Evolutionary conservation across 1,139 yeast species (phyloP), one percentile per base, ranked within the genome.

Genomic region (Geotrichum carabidarum): DNA sequence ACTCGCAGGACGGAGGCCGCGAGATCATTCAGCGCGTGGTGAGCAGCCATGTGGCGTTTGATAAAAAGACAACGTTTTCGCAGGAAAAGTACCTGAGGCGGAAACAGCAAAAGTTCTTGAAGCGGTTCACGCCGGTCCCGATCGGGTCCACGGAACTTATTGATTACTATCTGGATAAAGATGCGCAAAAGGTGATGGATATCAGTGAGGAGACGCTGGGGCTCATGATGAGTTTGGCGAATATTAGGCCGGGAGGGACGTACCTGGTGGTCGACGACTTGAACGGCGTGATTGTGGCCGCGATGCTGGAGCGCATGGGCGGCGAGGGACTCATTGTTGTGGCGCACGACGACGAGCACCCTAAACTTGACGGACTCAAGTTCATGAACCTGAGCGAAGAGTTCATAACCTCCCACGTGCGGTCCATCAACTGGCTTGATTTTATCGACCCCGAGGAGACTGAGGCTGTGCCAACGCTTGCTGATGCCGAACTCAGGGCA

Each of bases 41-140:
- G 61, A 84, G 83, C 56, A 83, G 91, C 14, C 98, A 94, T 71
- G 86, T 78, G 44, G 87, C 89, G 11, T 93, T 93, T 67, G 90
- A 87, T 63, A 85, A 88, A 67, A 93, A 93, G 71, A 93, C 99
- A 4, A 75, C 84, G 30, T 89, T 80, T 65, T 88, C 97, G 3
- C 96, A 93, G 68, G 96, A 88, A 63, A 93, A 93, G 71, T 93
- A 93, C 68, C 73, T 91, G 62, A 85, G 86, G 63, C 81, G 99
- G 63, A 93, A 93, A 71, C 95, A 89, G 70, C 91, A 86, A 67
- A 94, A 94, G 74, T 93, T 88, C 67, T 77, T 88, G 59, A 81
- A 95, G 65, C 78, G 90, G 62, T 93, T 93, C 71, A 85, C 91
- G 1, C 83, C 94, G 18, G 88, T 87, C 58, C 82, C 84, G 59